Evolutionary conservation across 768 basidiomycete species (phyloP).

Genomic region (Phaeotremella skinneri): DNA sequence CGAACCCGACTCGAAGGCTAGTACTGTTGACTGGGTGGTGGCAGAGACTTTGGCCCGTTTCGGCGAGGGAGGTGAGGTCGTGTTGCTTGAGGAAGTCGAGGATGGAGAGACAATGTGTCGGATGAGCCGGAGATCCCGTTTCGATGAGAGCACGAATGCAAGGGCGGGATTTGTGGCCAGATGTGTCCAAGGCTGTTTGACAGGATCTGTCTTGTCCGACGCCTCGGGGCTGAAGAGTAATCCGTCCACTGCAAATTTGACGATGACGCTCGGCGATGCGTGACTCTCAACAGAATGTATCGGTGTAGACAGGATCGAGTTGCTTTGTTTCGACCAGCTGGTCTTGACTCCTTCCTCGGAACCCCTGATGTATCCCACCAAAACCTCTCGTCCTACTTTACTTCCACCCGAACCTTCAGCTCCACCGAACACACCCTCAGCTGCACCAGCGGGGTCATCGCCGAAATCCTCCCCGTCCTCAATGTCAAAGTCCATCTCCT

Average conservation of each 20-base stretch:
- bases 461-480: slow-evolving; percentile 67
- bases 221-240: slow-evolving; percentile 43
- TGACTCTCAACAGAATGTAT: slow-evolving; percentile 15
- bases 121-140: slow-evolving; percentile 83
- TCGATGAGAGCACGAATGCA: slow-evolving; percentile 89
- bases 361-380: slow-evolving; percentile 64
- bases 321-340: slow-evolving; percentile 62
- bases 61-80: slow-evolving; percentile 15
- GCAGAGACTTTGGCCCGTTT: slow-evolving; percentile 3
- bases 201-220: slow-evolving; percentile 2
- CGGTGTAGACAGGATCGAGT: slow-evolving; percentile 34
- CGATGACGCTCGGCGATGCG: slow-evolving; percentile 6
- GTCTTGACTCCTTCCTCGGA: slow-evolving; percentile 63
- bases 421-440: slow-evolving; percentile 4
- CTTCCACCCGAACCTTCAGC: slow-evolving; percentile 17
- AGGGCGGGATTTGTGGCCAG: slow-evolving; percentile 81
- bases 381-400: slow-evolving; percentile 63
- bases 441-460: slow-evolving; percentile 22
- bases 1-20: slow-evolving; percentile 69
- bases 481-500: slow-evolving; percentile 75
- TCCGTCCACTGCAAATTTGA: slow-evolving; percentile 50
- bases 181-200: slow-evolving; percentile 55
- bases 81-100: not conserved
- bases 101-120: slow-evolving; percentile 61
- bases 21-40: slow-evolving; percentile 52